phyloP scores from a whole-genome alignment of 139 green algal genomes.

The Coelastrella sp. region DNA sequence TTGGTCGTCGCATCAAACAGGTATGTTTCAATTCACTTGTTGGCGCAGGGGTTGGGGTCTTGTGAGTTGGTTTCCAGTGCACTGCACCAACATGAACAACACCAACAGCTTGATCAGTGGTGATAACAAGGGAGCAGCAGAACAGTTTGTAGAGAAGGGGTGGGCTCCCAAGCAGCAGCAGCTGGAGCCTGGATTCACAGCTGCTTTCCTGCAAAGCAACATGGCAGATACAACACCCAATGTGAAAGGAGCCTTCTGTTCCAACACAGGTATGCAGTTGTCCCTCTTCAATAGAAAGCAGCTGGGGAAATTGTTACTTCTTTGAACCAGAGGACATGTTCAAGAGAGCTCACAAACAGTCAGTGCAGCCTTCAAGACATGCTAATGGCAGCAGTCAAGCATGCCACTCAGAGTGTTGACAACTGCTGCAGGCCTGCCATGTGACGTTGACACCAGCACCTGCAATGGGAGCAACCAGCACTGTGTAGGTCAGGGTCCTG shows the following conservation, averaged over 20 bases:
- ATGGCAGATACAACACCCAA: conserved; percentile 86
- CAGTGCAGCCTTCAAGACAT: no score
- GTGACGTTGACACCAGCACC: conserved; percentile 72
- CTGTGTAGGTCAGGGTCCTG: conserved; percentile 80
- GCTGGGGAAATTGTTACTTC: no score
- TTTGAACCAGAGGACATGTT: no score
- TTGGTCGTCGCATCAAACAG: no score
- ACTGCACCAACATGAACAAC: conserved; percentile 36
- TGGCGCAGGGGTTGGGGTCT: conserved; percentile 32
- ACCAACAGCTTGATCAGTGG: conserved; percentile 72
- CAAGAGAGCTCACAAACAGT: no score
- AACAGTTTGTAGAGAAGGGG: conserved; percentile 75
- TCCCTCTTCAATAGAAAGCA: neutral
- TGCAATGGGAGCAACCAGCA: conserved; percentile 82
- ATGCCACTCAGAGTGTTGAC: no score
- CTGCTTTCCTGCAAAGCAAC: conserved; percentile 83
- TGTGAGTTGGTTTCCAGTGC: conserved; percentile 34
- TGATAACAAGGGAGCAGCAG: conserved; percentile 89
- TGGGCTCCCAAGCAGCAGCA: conserved; percentile 49
- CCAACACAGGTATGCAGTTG: conserved; percentile 72
- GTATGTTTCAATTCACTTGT: conserved; percentile 18
- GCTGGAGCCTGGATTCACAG: conserved; percentile 63
- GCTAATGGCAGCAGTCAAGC: no score
- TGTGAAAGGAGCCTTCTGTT: conserved; percentile 78
- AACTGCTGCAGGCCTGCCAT: conserved; percentile 55